These are phyloP conservation scores for Hanseniaspora lachancei DNA, from an alignment of 805 yeast species.

Conservation along the genomic window DNA sequence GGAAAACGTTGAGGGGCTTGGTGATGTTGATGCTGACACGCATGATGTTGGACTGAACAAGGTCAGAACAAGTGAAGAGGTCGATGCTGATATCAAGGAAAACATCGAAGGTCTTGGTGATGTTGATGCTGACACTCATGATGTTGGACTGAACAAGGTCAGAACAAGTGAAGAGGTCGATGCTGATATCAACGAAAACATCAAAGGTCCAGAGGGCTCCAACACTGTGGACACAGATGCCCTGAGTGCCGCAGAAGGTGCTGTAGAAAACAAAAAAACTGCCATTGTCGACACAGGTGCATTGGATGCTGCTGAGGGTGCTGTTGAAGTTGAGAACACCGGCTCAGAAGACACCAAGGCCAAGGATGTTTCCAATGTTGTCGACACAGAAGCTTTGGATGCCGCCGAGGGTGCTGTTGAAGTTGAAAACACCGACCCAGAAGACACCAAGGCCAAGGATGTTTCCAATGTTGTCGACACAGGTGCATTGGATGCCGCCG, in stretches of 20 bases:
- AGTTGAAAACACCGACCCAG: not conserved
- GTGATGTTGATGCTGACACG: not conserved
- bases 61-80: not conserved
- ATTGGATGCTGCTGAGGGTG: not conserved
- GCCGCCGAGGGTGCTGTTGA: constrained; percentile 2
- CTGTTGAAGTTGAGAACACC: not conserved
- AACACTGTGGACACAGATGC: not conserved
- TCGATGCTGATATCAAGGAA: not conserved
- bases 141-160: not conserved
- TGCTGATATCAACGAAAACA: not conserved
- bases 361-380: not conserved
- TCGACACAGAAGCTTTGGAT: not conserved
- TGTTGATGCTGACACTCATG: constrained; percentile 1
- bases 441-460: not conserved
- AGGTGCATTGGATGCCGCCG: not conserved
- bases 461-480: not conserved
- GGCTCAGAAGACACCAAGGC: not conserved
- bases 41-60: not conserved
- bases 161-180: constrained; percentile 1
- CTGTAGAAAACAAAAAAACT: not conserved
- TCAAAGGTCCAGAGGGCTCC: not conserved
- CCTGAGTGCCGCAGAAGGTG: not conserved
- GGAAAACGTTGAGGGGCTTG: not conserved
- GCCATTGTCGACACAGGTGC: not conserved
- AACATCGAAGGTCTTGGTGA: not conserved